Evolutionary conservation across 2,329 filamentous ascomycete genomes (phyloP).

Genomic region (Fusarium acutatum): DNA sequence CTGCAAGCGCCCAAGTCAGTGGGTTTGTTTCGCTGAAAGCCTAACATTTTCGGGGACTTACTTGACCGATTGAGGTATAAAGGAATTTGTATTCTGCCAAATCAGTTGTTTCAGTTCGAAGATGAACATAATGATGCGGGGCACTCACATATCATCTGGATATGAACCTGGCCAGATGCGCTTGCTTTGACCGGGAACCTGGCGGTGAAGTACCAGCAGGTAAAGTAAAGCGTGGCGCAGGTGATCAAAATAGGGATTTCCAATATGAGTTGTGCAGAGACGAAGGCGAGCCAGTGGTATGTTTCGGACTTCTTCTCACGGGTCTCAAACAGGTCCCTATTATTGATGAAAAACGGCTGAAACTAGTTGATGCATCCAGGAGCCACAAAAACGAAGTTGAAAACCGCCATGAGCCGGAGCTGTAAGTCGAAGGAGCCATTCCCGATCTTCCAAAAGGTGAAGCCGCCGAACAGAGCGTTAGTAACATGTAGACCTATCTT

Average conservation of each 20-base stretch:
- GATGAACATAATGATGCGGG: too few species aligned
- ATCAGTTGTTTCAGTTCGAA: too few species aligned
- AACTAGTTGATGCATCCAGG: conserved; percentile 60
- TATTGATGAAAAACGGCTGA: conserved; percentile 58
- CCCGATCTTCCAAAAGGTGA: conserved; percentile 68
- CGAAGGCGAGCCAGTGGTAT: conserved; percentile 69
- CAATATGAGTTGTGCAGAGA: conserved; percentile 59
- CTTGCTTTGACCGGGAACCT: conserved; percentile 56
- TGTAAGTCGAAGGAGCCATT: conserved; percentile 60
- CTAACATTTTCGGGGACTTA: too few species aligned
- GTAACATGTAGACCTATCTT: conserved; percentile 66
- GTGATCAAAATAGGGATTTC: conserved; percentile 57
- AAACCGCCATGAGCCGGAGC: conserved; percentile 66
- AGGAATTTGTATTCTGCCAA: conserved; percentile 62
- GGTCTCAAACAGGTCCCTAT: conserved; percentile 57
- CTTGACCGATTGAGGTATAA: conserved; percentile 67
- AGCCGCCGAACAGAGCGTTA: conserved; percentile 66
- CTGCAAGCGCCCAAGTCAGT: neutral
- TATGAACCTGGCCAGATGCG: conserved; percentile 60
- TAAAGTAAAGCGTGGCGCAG: conserved; percentile 57
- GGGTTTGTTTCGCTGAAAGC: too few species aligned
- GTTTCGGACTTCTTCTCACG: conserved; percentile 60
- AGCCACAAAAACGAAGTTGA: conserved; percentile 44
- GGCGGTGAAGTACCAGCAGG: conserved; percentile 66
- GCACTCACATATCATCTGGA: neutral